Evolutionary conservation across 1,139 yeast species (phyloP).

Genomic region (Scheffersomyces parashehatae): DNA sequence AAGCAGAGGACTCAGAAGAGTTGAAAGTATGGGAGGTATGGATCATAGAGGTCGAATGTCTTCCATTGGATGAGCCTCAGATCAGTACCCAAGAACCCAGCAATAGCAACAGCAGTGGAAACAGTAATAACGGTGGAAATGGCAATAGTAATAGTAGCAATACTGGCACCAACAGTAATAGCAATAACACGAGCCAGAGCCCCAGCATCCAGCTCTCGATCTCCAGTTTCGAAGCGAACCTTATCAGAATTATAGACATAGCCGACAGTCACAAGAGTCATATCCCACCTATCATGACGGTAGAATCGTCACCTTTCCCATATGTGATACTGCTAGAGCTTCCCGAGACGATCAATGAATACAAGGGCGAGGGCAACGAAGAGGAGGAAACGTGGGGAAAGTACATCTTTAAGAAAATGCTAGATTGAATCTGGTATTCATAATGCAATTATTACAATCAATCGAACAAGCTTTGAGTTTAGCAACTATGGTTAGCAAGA

Average conservation of each 20-base stretch:
- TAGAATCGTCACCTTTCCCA: slow-evolving; percentile 70
- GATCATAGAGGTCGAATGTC: slow-evolving; percentile 37
- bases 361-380: slow-evolving; percentile 6
- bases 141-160: not conserved
- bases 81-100: not conserved
- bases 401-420: slow-evolving; percentile 44
- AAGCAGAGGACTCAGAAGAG: slow-evolving; percentile 19
- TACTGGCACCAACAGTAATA: not conserved
- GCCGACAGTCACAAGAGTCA: slow-evolving; percentile 62
- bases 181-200: slow-evolving; percentile 3
- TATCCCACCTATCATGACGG: slow-evolving; percentile 72
- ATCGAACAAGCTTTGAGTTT: too few relatives aligned
- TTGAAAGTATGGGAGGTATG: slow-evolving; percentile 45
- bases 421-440: slow-evolving; percentile 22
- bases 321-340: slow-evolving; percentile 37
- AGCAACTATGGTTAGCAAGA: too few relatives aligned
- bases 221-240: slow-evolving; percentile 40
- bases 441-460: too few relatives aligned
- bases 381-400: slow-evolving; percentile 48
- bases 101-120: not conserved
- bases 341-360: slow-evolving; percentile 9
- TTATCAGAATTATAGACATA: slow-evolving; percentile 49
- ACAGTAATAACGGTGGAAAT: not conserved
- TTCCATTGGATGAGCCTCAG: slow-evolving; percentile 21
- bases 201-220: slow-evolving; percentile 25